Base-by-base conservation (phyloP, 495 filamentous ascomycete genomes). In the Echria macrotheca region DNA sequence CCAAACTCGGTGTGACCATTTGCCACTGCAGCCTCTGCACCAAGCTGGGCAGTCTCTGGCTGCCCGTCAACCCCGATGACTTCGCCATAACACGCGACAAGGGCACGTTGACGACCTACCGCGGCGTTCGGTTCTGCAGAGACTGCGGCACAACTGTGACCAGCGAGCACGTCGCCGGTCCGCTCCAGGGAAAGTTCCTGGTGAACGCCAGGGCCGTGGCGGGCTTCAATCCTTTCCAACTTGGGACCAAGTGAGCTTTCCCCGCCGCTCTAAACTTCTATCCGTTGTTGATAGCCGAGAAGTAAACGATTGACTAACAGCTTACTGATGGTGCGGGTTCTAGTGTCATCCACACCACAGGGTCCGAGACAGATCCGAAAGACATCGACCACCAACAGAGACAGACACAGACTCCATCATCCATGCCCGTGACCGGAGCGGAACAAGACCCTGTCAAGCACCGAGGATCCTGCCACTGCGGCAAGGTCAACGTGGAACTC, bases 1-100 rank as follows among this genome's bases (percentile, higher is more conserved):
- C 5, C 6, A 11, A 33, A 9, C n/a, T n/a, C n/a, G n/a, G n/a
- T n/a, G 58, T 45, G 0, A 23, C 58, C 4, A 36, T 39, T 10
- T 63, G 49, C 39, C 44, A 49, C 37, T 63, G 59, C 42, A 59
- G 39, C 4, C 56, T 62, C 12, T 62, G 56, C 15, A 44, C 47
- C 14, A 66, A 64, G 43, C 57, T 52, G 19, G 63, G 52, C 1
- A 52, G 44, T 18, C 40, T 59, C 2, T 59, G 56, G 56, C 19
- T 51, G 9, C 11, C 21, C 35, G 0, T 8, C 3, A 17, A 15
- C 14, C 2, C 35, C 2, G 33, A 24, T 7, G 15, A 18, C 14
- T 42, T 57, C 19, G 33, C 17, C 1, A 43, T 52, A 23, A 46
- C 38, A 6, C 44, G 50, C 14, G 39, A 57, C 22, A 47, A 47